Base-by-base conservation (phyloP, 768 basidiomycete genomes). In the Vishniacozyma victoriae region DNA sequence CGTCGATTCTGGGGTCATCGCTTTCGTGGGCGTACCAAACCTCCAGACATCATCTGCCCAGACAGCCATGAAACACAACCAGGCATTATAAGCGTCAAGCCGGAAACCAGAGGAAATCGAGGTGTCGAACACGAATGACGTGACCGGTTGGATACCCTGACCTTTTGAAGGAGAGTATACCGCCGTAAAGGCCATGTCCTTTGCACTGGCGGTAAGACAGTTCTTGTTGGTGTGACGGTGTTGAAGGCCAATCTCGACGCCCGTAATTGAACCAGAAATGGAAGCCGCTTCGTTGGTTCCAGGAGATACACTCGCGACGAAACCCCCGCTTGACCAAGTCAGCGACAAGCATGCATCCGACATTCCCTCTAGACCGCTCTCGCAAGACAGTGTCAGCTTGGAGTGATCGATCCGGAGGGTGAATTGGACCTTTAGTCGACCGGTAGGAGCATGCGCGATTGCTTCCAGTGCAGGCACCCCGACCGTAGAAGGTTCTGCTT, bases 311-410 rank as follows among this genome's bases (percentile, higher is more conserved):
- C 82, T 86, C 45, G 91, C 70, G 41, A 90, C 74, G 63, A 96
- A 91, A 0, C 90, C 91, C 35, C 93, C 93, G 58, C 87, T 92
- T 45, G 93, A 85, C 93, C 93, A 97, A 39, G 87, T 79, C 26
- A 95, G 65, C 1, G 84, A 84, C 13, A 87, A 88, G 35, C 85
- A 78, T n/a, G 95, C 92, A 55, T 92, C 89, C 43, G 90, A 87
- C n/a, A n/a, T n/a, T n/a, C n/a, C n/a, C n/a, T n/a, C n/a, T n/a
- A n/a, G n/a, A 62, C 91, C 88, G 0, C 89, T 89, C 52, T 83
- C 82, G 57, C 93, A 96, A 0, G 86, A 87, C 22, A 97, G 74
- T 50, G 86, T 82, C 41, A 97, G 77, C 46, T 79, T 82, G 0
- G 93, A 96, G 62, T 84, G 80, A 64, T 96, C 90, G 57, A 97